Evolutionary conservation across 2,329 filamentous ascomycete genomes (phyloP), one percentile per base, ranked within the genome.

Genomic region (Nothopassalora personata): DNA sequence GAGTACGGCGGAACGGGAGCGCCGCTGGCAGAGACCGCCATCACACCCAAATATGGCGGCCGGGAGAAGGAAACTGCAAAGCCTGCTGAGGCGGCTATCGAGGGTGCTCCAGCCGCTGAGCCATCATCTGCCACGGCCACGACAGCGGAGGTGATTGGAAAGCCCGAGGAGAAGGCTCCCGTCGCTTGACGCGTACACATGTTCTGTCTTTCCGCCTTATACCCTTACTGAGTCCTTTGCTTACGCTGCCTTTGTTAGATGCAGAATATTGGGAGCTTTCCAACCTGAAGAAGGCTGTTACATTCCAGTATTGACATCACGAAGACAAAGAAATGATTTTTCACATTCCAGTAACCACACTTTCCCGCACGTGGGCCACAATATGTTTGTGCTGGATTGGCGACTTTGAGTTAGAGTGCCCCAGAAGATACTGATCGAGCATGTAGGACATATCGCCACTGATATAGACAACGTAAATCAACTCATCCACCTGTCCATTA

Each of bases 1-100:
- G 84, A 82, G 61, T 97, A 97, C 71, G 93, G 92, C 58, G 93
- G 92, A 28, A 86, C 86, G 67, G 87, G 84, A 7, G 71, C 72
- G 3, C 73, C 76, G n/a, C 70, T 86, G 59, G 73, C 76, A 54
- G 78, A 75, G 28, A 66, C 72, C 18, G 76, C 52, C 53, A 74
- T 72, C 73, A 79, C 72, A 48, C 70, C 77, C 62, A 74, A 71
- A 53, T 72, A 78, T 56, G 66, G 54, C 7, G 33, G 48, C n/a
- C 31, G 43, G 18, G 30, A 49, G 15, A 50, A 46, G 50, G 33
- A 18, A 30, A 30, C 54, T 45, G 34, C 31, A 19, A 56, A 56
- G 46, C 13, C 34, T 23, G 51, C 45, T 3, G 56, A 56, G 31
- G 27, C 53, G 1, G 53, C 15, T n/a, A 43, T 18, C 39, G 39